phyloP scores from a whole-genome alignment of 2,329 filamentous ascomycete species.

The Trichophyton rubrum region DNA sequence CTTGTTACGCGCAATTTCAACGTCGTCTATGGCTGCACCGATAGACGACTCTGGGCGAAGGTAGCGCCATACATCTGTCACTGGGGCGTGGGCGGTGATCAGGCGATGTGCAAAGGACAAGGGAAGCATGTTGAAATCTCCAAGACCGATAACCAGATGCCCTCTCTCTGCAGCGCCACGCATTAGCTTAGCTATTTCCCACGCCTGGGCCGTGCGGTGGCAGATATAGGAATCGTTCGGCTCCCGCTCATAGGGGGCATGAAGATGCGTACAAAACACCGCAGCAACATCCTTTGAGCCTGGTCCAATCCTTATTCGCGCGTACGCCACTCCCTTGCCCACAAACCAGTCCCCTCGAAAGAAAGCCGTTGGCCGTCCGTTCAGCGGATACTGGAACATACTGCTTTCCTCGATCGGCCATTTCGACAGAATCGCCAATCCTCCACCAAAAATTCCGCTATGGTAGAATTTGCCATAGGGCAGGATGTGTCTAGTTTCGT shows the following conservation, averaged over 20 bases:
- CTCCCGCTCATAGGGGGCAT: conserved; percentile 74
- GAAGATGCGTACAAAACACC: conserved; percentile 86
- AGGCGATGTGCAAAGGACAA: conserved; percentile 71
- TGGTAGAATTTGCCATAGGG: conserved; percentile 91
- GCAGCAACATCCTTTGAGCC: conserved; percentile 57
- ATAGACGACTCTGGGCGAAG: conserved; percentile 74
- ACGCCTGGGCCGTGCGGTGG: conserved; percentile 83
- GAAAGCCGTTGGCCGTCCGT: conserved; percentile 85
- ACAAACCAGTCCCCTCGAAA: conserved; percentile 94
- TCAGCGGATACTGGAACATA: conserved; percentile 81
- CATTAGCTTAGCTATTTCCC: conserved; percentile 86
- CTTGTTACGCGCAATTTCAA: conserved; percentile 52
- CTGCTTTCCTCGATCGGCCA: conserved; percentile 86
- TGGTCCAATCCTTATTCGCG: conserved; percentile 60
- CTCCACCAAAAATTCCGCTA: conserved; percentile 77
- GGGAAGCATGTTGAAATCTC: conserved; percentile 97
- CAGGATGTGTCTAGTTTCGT: conserved; percentile 58
- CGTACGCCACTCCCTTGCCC: conserved; percentile 82
- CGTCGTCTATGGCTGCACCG: conserved; percentile 55
- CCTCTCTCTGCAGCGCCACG: conserved; percentile 66
- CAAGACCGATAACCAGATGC: conserved; percentile 71
- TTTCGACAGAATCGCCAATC: conserved; percentile 74
- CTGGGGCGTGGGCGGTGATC: conserved; percentile 63
- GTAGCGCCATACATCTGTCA: conserved; percentile 73
- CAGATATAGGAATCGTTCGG: conserved; percentile 75